Base-by-base conservation (phyloP, 2,329 filamentous ascomycete genomes). In the Alternaria sp. region DNA sequence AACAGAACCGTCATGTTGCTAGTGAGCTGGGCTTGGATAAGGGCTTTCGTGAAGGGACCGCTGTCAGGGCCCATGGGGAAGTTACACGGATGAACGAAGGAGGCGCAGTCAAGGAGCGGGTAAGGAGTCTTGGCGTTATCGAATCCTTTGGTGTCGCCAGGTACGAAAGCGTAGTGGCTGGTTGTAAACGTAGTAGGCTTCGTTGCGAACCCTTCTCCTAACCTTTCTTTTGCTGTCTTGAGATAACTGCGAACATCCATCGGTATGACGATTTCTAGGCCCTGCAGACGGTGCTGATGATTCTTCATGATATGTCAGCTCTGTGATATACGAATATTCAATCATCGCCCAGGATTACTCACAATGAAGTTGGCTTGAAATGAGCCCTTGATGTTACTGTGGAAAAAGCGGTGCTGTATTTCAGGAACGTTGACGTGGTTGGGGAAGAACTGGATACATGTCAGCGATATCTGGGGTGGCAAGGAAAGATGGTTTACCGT, bases 1-100 rank as follows among this genome's bases (percentile, higher is more conserved):
- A 48, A 17, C 45, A 48, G n/a, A 23, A 48, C 17, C 1, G 9
- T 24, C 17, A n/a, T 23, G 45, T 1, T 2, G 13, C 2, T 23
- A n/a, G 17, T 7, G 17, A 48, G 2, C 41, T 45, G 41, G 2
- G 29, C 29, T 33, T 34, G 10, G 1, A 48, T 3, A 28, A 48
- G 45, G 11, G 45, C 45, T 48, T 48, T 28, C 11, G 45, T 48
- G 1, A 48, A 48, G 21, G 45, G 45, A 23, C 45, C 45, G 45
- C 45, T 21, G 21, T 48, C 45, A n/a, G 13, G 29, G 13, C 29
- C 45, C 2, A 24, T 14, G 13, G 45, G 45, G 3, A 48, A 33
- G 21, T 33, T 24, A 11, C 31, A 7, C 0, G 28, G 28, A 24
- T 34, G 45, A 23, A 48, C 45, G 4, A 14, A 3, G n/a, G 13